phyloP scores from a whole-genome alignment of 805 yeast species.

The Lachancea meyersii region DNA sequence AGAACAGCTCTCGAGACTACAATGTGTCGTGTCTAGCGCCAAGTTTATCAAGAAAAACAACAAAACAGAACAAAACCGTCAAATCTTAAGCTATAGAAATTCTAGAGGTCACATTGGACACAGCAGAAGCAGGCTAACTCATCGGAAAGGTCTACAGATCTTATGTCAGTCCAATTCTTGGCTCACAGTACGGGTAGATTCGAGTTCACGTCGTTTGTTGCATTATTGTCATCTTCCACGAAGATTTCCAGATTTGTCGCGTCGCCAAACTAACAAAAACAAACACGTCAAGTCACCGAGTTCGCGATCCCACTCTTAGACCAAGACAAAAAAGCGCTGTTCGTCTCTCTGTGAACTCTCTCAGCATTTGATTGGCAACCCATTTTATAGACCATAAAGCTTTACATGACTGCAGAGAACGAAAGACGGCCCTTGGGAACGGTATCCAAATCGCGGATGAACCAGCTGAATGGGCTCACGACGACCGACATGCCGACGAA shows the following conservation, averaged over 20 bases:
- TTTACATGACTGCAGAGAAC: conserved; percentile 16
- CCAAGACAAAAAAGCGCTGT: not conserved
- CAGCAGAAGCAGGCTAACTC: no score
- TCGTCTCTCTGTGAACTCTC: not conserved
- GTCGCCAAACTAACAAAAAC: conserved; percentile 4
- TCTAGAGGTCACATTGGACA: no score
- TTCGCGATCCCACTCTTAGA: not conserved
- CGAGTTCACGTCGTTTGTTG: not conserved
- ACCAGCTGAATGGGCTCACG: conserved; percentile 13
- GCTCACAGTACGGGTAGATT: no score
- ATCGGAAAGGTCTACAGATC: no score
- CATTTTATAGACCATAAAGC: not conserved
- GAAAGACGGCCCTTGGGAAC: conserved; percentile 26
- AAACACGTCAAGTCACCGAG: conserved; percentile 1
- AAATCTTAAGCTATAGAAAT: no score
- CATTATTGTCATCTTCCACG: not conserved
- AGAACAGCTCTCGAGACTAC: no score
- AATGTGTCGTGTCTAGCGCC: no score
- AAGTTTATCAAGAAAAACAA: no score
- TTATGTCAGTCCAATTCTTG: no score
- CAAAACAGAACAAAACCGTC: no score
- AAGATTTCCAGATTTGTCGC: not conserved
- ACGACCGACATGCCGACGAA: not conserved
- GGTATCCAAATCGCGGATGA: conserved; percentile 23
- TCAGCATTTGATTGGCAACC: not conserved